Evolutionary conservation across 352 stramenopile species (phyloP), one percentile per base, ranked within the genome.

Genomic region (Phytophthora lateralis): DNA sequence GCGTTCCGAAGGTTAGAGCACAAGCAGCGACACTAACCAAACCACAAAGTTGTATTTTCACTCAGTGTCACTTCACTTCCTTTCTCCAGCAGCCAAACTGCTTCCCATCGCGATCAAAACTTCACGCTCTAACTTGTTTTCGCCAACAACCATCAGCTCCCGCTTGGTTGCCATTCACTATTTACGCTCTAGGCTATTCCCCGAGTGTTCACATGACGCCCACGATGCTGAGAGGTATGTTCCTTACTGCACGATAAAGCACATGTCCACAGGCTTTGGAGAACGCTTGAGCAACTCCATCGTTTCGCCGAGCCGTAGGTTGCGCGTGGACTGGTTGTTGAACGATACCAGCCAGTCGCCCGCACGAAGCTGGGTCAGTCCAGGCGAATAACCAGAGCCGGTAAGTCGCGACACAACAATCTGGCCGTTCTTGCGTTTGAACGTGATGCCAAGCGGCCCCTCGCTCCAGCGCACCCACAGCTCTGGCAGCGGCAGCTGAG

Each of bases 301-400:
- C 26, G 85, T 92, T 69, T 94, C 77, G 14, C 78, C 80, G 21
- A 92, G 68, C 11, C 78, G 69, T 24, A 94, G 56, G 30, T 78
- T 75, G 24, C 73, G 57, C 11, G 85, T 94, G 44, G 77, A 69
- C 44, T 82, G 72, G 55, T 79, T 78, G 53, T 88, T 89, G 61
- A 94, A 89, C 26, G 81, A 89, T 48, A 94, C 72, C 18, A 94
- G 73, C 82, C 79, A 91, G 60, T 94, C 85, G 0, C 85, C 85
- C 0, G 81, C 56, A 10, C 75, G 78, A 27, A 94, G 69, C 58
- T 91, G 85, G 15, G 85, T 81, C 6, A 92, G 52, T 0, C 85
- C 85, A 4, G 66, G 68, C 7, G 82, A 91, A 48, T 82, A 88
- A 2, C 82, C 85, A 2, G 81, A 82, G 1, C 83, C 85, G 0